Conservation (phyloP, 495 filamentous ascomycete species). For the Penicillium psychrofluorescens region DNA sequence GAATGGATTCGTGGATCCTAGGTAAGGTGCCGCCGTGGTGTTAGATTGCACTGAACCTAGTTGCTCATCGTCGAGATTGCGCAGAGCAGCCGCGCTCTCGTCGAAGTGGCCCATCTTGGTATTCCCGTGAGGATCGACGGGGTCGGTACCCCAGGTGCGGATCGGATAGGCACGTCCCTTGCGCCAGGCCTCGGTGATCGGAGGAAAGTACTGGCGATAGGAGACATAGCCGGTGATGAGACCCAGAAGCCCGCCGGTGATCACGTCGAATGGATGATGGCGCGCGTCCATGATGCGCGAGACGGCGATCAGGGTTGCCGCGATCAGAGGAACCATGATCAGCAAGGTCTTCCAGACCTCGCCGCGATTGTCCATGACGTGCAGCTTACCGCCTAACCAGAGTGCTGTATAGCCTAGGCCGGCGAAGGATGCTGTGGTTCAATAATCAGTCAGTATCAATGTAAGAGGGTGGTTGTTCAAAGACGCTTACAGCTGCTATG, state of each 20-base stretch:
- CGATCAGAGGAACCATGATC: slow-evolving; percentile 53
- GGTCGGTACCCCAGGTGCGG: slow-evolving; percentile 47
- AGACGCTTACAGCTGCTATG: slow-evolving; percentile 47
- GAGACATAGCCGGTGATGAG: slow-evolving; percentile 37
- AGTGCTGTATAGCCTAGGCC: slow-evolving; percentile 74
- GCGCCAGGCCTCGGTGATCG: slow-evolving; percentile 45
- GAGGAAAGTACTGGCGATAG: slow-evolving; percentile 52
- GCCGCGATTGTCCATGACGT: slow-evolving; percentile 58
- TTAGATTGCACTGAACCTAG: slow-evolving; percentile 4
- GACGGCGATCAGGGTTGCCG: slow-evolving; percentile 47
- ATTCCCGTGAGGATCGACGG: slow-evolving; percentile 14
- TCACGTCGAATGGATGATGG: slow-evolving; percentile 84
- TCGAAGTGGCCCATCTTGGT: slow-evolving; percentile 1
- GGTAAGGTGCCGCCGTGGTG: slow-evolving; percentile 2
- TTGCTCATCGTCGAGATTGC: slow-evolving; percentile 27
- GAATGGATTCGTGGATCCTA: slow-evolving; percentile 14
- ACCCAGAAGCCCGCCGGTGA: slow-evolving; percentile 68
- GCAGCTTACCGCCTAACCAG: slow-evolving; percentile 48
- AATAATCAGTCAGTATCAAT: neutral
- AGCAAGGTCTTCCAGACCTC: slow-evolving; percentile 68
- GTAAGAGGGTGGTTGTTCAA: slow-evolving; percentile 1
- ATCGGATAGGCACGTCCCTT: slow-evolving; percentile 60
- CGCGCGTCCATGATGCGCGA: slow-evolving; percentile 68
- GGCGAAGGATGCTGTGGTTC: slow-evolving; percentile 53
- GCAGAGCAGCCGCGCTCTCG: slow-evolving; percentile 25